Evolutionary conservation across 164 flowering plant species (phyloP), one percentile per base, ranked within the genome.

Genomic region (Vitis vinifera): DNA sequence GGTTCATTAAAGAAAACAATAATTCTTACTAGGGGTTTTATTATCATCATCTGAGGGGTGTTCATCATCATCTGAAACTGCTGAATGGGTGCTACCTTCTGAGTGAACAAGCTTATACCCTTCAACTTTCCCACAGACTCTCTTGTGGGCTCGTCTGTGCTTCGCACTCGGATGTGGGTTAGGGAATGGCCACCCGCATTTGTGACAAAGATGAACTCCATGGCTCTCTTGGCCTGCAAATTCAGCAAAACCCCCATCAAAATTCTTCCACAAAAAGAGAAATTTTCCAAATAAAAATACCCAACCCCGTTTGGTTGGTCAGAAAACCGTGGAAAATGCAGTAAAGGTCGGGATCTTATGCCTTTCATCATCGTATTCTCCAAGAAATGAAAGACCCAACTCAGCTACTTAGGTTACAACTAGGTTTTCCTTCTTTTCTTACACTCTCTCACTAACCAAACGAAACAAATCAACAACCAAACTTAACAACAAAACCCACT

Each of bases 171-270:
- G 97, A 59, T 91, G 95, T 4, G 91, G 80, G 51, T 93, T 91
- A 4, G 97, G 92, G 73, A 77, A 93, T 0, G 84, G 75, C 94
- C 95, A 91, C 1, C 97, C 95, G 75, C 98, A 93, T 81, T 81
- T 87, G 64, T 64, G 71, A 73, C 98, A 93, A 14, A 81, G 57
- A 68, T 89, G 85, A 62, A 70, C 85, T 58, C 85, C 88, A 71
- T 86, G 91, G 61, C 70, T 68, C 63, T 83, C 89, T 63, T 81
- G 70, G 31, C 78, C 88, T 87, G 73, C 71, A 71, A 74, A 67
- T 19, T 14, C 9, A 64, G 63, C 30, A 55, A 71, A 68, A 64
- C 12, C 47, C 19, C 9, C 8, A 15, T 37, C 44, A 37, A 37
- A 37, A 37, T 37, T 6, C 44, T 37, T 37, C 7, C 44, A 37